phyloP scores from a whole-genome alignment of 2,329 filamentous ascomycete genomes.

The Zymoseptoria tritici region DNA sequence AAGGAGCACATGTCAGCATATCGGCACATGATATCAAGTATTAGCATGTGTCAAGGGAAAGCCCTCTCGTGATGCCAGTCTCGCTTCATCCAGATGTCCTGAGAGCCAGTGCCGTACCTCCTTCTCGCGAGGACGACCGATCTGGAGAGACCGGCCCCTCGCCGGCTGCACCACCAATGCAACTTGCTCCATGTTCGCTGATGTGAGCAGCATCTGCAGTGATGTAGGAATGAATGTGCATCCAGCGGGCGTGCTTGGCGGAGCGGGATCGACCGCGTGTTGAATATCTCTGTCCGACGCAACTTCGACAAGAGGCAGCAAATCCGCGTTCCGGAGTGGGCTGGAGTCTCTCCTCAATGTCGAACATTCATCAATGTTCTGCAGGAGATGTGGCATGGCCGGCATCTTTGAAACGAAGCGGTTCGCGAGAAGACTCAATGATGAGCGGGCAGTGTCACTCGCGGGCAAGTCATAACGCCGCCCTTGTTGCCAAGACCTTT shows the following conservation, averaged over 20 bases:
- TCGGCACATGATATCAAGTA: neutral
- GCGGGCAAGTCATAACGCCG: neutral
- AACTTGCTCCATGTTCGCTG: neutral
- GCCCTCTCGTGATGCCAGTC: neutral
- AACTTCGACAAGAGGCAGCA: neutral
- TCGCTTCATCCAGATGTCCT: neutral
- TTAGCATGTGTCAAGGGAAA: neutral
- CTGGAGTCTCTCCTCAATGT: neutral
- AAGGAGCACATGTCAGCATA: neutral
- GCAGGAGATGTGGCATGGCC: neutral
- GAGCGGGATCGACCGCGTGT: neutral
- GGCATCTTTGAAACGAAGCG: no score
- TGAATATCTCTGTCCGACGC: neutral
- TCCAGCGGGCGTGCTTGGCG: neutral
- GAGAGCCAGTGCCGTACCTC: neutral
- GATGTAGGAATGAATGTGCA: neutral
- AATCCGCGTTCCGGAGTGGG: neutral
- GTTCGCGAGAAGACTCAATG: neutral
- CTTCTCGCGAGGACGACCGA: neutral
- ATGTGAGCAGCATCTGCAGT: neutral
- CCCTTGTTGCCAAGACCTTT: neutral
- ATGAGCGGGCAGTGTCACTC: neutral
- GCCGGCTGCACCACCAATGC: neutral
- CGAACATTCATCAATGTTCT: neutral
- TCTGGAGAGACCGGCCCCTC: neutral